Percentiles rank a stretch among this genome's conserved stretches.
These are phyloP conservation scores for Aspergillus sp. DNA, from an alignment of 2,329 filamentous ascomycete species.

Conservation along the genomic window DNA sequence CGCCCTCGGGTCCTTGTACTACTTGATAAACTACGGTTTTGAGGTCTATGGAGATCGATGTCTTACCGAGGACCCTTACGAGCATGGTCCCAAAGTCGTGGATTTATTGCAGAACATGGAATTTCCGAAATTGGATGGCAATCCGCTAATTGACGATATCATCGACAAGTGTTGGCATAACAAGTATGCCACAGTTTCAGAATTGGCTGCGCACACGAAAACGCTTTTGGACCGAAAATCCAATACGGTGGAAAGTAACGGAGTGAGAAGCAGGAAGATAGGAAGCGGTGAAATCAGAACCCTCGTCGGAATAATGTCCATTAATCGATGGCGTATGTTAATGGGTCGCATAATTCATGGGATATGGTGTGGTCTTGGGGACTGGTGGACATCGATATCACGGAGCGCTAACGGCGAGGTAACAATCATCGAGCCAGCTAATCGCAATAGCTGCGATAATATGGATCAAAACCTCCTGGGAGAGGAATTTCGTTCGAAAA, in stretches of 20 bases:
- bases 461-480: constrained; percentile 3
- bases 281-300: background rate
- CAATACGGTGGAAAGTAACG: constrained; percentile 8
- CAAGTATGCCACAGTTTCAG: constrained; percentile 10
- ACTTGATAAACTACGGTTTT: constrained; percentile 23
- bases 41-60: constrained; percentile 19
- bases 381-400: constrained; percentile 3
- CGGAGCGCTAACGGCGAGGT: constrained; percentile 4
- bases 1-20: constrained; percentile 23
- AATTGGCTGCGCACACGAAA: constrained; percentile 10
- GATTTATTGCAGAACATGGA: constrained; percentile 15
- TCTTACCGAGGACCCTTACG: constrained; percentile 15
- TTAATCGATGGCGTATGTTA: background rate
- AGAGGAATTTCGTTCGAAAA: constrained; percentile 10
- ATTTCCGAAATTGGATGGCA: constrained; percentile 15
- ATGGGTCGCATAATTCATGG: constrained; percentile 6
- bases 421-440: constrained; percentile 1
- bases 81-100: constrained; percentile 13
- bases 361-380: constrained; percentile 6
- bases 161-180: constrained; percentile 17
- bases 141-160: constrained; percentile 17
- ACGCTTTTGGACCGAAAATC: constrained; percentile 3
- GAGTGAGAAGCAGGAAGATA: background rate
- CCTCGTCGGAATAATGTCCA: background rate
- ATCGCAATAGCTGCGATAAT: constrained; percentile 4